Conservation (phyloP, 2,329 filamentous ascomycete species). For the Fusarium piperis region DNA sequence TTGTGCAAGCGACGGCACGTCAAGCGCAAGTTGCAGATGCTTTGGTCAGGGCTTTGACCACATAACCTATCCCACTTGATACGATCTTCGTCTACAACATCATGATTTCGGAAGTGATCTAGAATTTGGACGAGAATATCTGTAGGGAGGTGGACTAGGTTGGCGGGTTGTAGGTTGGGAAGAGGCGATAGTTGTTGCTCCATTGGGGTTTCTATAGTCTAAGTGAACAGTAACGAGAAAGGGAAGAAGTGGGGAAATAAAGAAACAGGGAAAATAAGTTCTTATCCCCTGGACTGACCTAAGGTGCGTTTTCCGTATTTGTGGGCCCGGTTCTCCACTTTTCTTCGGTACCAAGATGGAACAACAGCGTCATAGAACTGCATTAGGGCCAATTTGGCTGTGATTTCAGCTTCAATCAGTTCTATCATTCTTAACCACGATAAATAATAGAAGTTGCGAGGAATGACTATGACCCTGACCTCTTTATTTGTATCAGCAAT, state of each 20-base stretch:
- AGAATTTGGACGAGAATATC: not conserved
- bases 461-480: no score
- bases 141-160: not conserved
- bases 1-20: not conserved
- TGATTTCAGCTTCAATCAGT: no score
- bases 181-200: not conserved
- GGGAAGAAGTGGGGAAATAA: not conserved
- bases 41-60: not conserved
- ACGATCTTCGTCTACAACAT: not conserved
- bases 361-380: no score
- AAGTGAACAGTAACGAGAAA: not conserved
- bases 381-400: no score
- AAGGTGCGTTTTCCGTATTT: no score
- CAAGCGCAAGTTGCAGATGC: not conserved
- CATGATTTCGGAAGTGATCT: not conserved
- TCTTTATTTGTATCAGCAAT: no score
- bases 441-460: no score
- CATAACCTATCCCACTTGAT: not conserved
- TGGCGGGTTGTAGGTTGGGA: not conserved
- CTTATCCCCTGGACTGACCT: not conserved
- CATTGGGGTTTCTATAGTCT: not conserved
- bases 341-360: no score
- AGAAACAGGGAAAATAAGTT: not conserved
- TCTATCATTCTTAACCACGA: no score
- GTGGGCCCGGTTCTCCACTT: no score